These are phyloP conservation scores for Psilocybe tampanensis DNA, from an alignment of 768 basidiomycete species.

Conservation along the genomic window DNA sequence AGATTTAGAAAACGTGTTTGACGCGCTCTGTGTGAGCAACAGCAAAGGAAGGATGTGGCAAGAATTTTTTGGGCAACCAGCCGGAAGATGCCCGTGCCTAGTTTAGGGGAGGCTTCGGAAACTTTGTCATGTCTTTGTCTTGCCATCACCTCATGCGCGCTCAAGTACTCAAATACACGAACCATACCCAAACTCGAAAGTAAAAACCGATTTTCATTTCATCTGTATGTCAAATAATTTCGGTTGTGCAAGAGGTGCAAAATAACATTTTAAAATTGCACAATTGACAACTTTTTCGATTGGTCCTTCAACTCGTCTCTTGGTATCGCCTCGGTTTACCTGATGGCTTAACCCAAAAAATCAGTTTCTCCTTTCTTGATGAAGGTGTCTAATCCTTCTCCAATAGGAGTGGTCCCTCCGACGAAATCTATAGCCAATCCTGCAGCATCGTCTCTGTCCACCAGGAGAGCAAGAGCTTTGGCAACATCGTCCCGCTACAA, in stretches of 20 bases:
- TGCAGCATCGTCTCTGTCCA: slow-evolving; percentile 52
- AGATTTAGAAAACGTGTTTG: not conserved
- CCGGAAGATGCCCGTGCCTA: not conserved
- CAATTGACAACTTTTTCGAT: not conserved
- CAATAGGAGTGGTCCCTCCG: slow-evolving; percentile 50
- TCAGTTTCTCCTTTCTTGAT: slow-evolving; percentile 53
- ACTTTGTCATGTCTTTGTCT: no score
- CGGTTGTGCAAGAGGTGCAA: no score
- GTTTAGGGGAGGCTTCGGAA: slow-evolving; percentile 8
- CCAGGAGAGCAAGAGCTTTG: slow-evolving; percentile 43
- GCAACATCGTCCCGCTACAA: slow-evolving; percentile 63
- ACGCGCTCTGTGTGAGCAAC: not conserved
- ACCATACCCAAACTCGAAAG: no score
- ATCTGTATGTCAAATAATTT: no score
- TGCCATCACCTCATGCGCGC: no score
- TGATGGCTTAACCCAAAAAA: slow-evolving; percentile 32
- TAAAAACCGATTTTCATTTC: no score
- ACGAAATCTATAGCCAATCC: slow-evolving; percentile 64
- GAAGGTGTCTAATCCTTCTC: slow-evolving; percentile 48
- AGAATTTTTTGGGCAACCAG: not conserved
- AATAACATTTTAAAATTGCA: not conserved
- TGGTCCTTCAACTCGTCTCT: no score
- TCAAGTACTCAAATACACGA: no score
- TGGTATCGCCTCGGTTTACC: no score
- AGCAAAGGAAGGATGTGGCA: not conserved